Evolutionary conservation across 2,329 filamentous ascomycete species (phyloP), one percentile per base, ranked within the genome.

Genomic region (Phialophora expanda): DNA sequence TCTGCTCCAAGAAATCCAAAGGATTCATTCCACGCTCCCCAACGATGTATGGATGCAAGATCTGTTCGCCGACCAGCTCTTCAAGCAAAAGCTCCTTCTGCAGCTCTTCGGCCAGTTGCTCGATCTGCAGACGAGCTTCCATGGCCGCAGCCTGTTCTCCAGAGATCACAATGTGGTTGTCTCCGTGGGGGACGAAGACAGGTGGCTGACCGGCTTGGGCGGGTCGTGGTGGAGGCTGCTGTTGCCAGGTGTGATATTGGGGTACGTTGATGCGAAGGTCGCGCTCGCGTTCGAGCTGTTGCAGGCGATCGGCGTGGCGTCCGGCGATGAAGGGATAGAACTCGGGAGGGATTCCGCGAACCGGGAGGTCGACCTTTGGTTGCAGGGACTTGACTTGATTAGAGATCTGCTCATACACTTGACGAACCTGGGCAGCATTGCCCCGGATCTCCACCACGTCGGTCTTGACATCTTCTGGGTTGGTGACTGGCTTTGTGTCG

Each of bases 281-380:
- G 68, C 89, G 90, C 68, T 86, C 86, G 66, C 88, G 81, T 78
- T 94, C 90, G 60, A 97, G 83, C 44, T 85, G 85, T 70, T 86
- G 84, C 62, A 92, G 80, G 58, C 87, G 82, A 55, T 85, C 82
- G 75, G 93, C 91, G 76, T 90, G 86, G 9, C 89, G 87, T 56
- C 93, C 93, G 26, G 92, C 90, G 77, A 99, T 89, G 82, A 99
- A 99, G 60, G 94, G 94, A 79, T 95, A 99, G 78, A 95, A 96
- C 76, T 97, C 93, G 28, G 92, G 87, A 7, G 95, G 93, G 66
- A 99, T 90, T 56, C 89, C 88, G 78, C 89, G 92, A 70, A 99
- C 80, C 73, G 91, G 92, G 64, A 92, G 85, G 79, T 87, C 95
- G 75, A 93, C 86, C 72, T 90, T 94, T 62, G 92, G 90, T 61